These are phyloP conservation scores for Mycena epipterygia DNA, from an alignment of 768 basidiomycete genomes.

Conservation along the genomic window DNA sequence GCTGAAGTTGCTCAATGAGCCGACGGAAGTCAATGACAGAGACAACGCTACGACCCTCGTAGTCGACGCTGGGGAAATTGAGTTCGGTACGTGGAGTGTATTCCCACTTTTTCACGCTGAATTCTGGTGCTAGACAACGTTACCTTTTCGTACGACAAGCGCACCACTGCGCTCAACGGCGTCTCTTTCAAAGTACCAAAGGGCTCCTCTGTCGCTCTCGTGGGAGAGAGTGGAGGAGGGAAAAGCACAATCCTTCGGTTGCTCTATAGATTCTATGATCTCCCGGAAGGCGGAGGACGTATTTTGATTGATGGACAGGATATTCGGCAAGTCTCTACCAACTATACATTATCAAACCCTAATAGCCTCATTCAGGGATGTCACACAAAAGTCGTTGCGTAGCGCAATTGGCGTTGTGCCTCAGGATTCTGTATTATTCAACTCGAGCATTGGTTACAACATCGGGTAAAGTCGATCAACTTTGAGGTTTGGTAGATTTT, in stretches of 20 bases:
- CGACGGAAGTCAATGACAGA: slow-evolving; percentile 87
- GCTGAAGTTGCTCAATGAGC: slow-evolving; percentile 83
- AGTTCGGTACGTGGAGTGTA: slow-evolving; percentile 74
- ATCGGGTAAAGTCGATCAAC: slow-evolving; percentile 65
- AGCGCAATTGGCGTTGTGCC: slow-evolving; percentile 92
- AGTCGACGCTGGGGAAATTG: slow-evolving; percentile 83
- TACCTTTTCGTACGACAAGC: slow-evolving; percentile 85
- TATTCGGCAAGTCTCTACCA: slow-evolving; percentile 60
- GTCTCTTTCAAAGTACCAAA: slow-evolving; percentile 92
- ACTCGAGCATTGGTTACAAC: slow-evolving; percentile 78
- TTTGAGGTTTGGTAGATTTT: background rate
- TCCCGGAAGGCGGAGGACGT: slow-evolving; percentile 81
- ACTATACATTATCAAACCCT: slow-evolving; percentile 1
- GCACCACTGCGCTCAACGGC: slow-evolving; percentile 76
- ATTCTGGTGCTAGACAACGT: slow-evolving; percentile 76
- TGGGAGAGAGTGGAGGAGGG: slow-evolving; percentile 86
- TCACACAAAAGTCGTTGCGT: slow-evolving; percentile 86
- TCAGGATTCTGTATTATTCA: slow-evolving; percentile 85
- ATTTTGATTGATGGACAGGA: slow-evolving; percentile 91
- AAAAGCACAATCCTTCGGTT: slow-evolving; percentile 91
- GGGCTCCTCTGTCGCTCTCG: slow-evolving; percentile 89
- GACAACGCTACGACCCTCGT: slow-evolving; percentile 81
- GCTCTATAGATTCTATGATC: slow-evolving; percentile 93
- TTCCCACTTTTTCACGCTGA: background rate
- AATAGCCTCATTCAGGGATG: slow-evolving; percentile 61